Conservation (phyloP, 1,284 basidiomycete species). For the Rhodotorula mucilaginosa region DNA sequence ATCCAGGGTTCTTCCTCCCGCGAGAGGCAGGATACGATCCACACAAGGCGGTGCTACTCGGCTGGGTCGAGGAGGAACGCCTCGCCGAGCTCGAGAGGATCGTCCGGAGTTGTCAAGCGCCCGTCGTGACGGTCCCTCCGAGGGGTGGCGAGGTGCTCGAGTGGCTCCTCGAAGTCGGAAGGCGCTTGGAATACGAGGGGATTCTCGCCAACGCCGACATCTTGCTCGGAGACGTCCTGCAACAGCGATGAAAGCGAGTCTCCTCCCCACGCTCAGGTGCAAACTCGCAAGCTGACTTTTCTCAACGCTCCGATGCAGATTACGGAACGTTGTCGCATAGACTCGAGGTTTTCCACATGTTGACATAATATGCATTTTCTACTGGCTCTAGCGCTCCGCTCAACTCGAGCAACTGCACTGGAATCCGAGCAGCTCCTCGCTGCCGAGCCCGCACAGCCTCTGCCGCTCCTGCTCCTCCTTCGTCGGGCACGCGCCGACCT, state of each 20-base stretch:
- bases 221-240: slow-evolving; percentile 28
- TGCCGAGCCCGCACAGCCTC: slow-evolving; percentile 73
- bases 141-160: slow-evolving; percentile 32
- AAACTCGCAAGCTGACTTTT: no score
- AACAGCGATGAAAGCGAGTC: slow-evolving; percentile 8
- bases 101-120: slow-evolving; percentile 22
- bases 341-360: background rate
- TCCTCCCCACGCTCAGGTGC: background rate
- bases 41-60: slow-evolving; percentile 30
- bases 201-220: slow-evolving; percentile 34
- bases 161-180: slow-evolving; percentile 32
- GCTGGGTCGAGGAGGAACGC: slow-evolving; percentile 39
- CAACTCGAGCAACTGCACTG: slow-evolving; percentile 71
- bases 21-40: slow-evolving; percentile 34
- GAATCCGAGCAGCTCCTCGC: slow-evolving; percentile 74
- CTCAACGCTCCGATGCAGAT: no score
- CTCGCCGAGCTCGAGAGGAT: slow-evolving; percentile 27
- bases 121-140: slow-evolving; percentile 12
- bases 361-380: background rate
- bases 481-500: slow-evolving; percentile 50
- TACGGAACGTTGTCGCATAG: no score
- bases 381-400: background rate
- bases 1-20: slow-evolving; percentile 34
- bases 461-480: slow-evolving; percentile 68
- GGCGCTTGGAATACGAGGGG: slow-evolving; percentile 35